Evolutionary conservation across 805 yeast species (phyloP), one percentile per base, ranked within the genome.

Genomic region (Wickerhamiella domercqiae): DNA sequence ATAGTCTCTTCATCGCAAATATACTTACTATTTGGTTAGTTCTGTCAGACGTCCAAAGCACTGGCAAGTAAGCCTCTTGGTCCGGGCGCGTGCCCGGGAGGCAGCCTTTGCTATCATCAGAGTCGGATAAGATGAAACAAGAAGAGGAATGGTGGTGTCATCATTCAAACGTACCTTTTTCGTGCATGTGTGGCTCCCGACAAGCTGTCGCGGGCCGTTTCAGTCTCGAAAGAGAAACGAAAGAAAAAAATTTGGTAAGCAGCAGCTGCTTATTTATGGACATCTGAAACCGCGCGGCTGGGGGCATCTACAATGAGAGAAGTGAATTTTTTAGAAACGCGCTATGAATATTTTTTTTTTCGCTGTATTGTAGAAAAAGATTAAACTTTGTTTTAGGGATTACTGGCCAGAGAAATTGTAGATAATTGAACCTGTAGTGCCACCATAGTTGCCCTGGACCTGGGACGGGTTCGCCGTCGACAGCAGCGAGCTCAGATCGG

Each of bases 121-220:
- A 56, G 59, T 59, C 63, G 63, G 53, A 51, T 58, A 55, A 53
- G 63, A 55, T 44, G 52, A 51, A 52, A 47, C 47, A 58, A 55
- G 55, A n/a, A 42, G 39, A 55, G 49, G 38, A 44, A 38, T 45
- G 61, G 59, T 53, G 44, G 43, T 52, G 42, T 56, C 62, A 58
- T 58, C 63, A 58, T 50, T 35, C 50, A 35, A 43, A 28, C 30
- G 16, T 28, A 28, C 30, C 16, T 28, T 14, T 28, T 28, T n/a
- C n/a, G n/a, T n/a, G n/a, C n/a, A n/a, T n/a, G n/a, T n/a, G n/a
- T n/a, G n/a, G n/a, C n/a, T n/a, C n/a, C n/a, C n/a, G n/a, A n/a
- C n/a, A n/a, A n/a, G n/a, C n/a, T n/a, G n/a, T n/a, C n/a, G n/a
- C n/a, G n/a, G n/a, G n/a, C n/a, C n/a, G n/a, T n/a, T n/a, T n/a